Base-by-base conservation (phyloP, 257 asterid species). In the Verbascum thapsus region DNA sequence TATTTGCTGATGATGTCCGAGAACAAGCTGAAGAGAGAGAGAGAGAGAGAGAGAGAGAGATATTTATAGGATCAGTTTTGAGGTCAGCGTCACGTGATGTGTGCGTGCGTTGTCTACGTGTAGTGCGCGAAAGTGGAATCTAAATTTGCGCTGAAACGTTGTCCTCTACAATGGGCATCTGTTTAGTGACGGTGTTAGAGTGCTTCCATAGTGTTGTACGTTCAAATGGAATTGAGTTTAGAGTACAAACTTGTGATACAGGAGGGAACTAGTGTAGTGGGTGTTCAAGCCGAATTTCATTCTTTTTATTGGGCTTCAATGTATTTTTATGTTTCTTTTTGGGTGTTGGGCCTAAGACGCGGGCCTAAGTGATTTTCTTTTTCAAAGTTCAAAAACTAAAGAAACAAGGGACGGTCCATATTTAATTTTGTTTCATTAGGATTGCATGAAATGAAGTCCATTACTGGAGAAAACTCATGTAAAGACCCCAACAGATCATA, bases 61-160 rank as follows among this genome's bases (percentile, higher is more conserved):
- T 41, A n/a, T 6, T 60, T 75, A 75, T 75, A 75, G 39, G 20
- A 10, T 17, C 17, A 50, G 44, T 45, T 34, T 30, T 10, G 30
- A 48, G 58, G 53, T 9, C 10, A 20, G 22, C 37, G 58, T 54
- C 80, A 66, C 76, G 70, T 70, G 76, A 69, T 47, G 59, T 23
- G 63, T 53, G 61, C 61, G 75, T 68, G 69, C 19, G n/a, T n/a
- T n/a, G n/a, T n/a, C n/a, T 72, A 35, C 56, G 62, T 45, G 59
- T 42, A 61, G 12, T 7, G 9, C 9, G 8, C 8, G 1, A 39
- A 39, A n/a, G n/a, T n/a, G 8, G n/a, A 39, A 3, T 3, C 1
- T 7, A 39, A 8, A 12, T 8, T 39, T 39, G 44, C 13, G 9
- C 7, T 3, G 11, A 26, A 26, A 26, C n/a, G 10, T 26, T 5